These are phyloP conservation scores for Murraya paniculata DNA, from an alignment of 345 rosid genomes.

Conservation along the genomic window DNA sequence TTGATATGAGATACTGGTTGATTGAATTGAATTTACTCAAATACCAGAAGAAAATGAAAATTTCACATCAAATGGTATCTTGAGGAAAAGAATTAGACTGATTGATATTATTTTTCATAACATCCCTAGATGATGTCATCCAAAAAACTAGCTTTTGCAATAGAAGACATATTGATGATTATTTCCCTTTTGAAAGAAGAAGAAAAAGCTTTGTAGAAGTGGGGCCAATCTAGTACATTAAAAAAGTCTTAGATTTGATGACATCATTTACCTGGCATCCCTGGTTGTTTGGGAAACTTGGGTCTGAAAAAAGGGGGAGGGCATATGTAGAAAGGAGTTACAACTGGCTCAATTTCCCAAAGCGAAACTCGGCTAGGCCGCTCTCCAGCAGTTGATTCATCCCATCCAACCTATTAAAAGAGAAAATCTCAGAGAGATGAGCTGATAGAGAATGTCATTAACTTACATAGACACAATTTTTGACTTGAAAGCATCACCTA, in stretches of 20 bases:
- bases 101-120: not conserved
- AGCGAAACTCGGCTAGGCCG: conserved; percentile 83
- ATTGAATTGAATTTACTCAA: not conserved
- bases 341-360: conserved; percentile 96
- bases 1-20: not conserved
- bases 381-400: conserved; percentile 90
- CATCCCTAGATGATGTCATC: not conserved
- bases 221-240: not conserved
- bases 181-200: not conserved
- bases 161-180: not conserved
- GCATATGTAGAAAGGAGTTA: conserved; percentile 89
- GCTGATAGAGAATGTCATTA: not conserved
- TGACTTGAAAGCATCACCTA: not conserved
- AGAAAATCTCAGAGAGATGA: conserved; percentile 4
- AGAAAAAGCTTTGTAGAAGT: too few species aligned
- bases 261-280: conserved; percentile 66
- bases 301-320: conserved; percentile 98
- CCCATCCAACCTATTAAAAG: conserved; percentile 89
- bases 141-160: not conserved
- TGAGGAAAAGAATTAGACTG: not conserved
- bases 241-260: not conserved
- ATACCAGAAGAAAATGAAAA: not conserved
- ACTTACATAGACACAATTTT: not conserved
- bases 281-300: conserved; percentile 80
- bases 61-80: not conserved